Evolutionary conservation across 106 monocot species (phyloP).

Genomic region (Triglochin maritima): DNA sequence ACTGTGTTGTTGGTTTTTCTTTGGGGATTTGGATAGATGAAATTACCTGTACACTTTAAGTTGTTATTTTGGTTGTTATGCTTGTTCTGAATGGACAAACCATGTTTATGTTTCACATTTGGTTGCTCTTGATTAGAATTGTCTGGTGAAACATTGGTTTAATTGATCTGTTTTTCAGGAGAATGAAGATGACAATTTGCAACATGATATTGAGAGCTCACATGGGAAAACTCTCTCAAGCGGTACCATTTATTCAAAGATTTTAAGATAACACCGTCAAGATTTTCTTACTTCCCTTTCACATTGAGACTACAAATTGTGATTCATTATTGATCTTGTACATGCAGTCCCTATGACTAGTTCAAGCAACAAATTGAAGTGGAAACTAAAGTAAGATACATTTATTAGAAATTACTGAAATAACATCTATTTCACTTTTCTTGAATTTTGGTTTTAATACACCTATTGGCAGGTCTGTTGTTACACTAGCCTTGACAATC

Average conservation of each 20-base stretch:
- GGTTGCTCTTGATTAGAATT: not conserved
- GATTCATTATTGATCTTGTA: not conserved
- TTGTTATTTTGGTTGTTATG: too few species aligned
- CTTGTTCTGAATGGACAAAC: too few species aligned
- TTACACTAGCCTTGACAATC: conserved; percentile 77
- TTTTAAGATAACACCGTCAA: not conserved
- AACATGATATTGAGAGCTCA: conserved; percentile 13
- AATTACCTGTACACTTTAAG: not conserved
- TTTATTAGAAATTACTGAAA: not conserved
- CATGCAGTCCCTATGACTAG: conserved; percentile 5
- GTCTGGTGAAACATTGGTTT: not conserved
- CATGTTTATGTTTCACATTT: too few species aligned
- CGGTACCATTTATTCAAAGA: not conserved
- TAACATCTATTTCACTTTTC: conserved; percentile 2
- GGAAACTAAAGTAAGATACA: conserved; percentile 22
- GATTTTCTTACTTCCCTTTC: not conserved
- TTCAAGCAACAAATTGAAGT: conserved; percentile 9
- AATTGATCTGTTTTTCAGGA: conserved; percentile 1
- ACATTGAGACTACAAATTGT: not conserved
- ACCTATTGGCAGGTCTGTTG: conserved; percentile 46
- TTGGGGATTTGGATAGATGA: not conserved
- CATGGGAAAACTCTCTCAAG: conserved; percentile 12
- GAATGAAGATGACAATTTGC: conserved; percentile 9
- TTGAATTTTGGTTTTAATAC: not conserved
- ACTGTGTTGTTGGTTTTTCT: too few species aligned